These are phyloP conservation scores for Fusarium begoniae DNA, from an alignment of 2,329 filamentous ascomycete species.

Conservation along the genomic window DNA sequence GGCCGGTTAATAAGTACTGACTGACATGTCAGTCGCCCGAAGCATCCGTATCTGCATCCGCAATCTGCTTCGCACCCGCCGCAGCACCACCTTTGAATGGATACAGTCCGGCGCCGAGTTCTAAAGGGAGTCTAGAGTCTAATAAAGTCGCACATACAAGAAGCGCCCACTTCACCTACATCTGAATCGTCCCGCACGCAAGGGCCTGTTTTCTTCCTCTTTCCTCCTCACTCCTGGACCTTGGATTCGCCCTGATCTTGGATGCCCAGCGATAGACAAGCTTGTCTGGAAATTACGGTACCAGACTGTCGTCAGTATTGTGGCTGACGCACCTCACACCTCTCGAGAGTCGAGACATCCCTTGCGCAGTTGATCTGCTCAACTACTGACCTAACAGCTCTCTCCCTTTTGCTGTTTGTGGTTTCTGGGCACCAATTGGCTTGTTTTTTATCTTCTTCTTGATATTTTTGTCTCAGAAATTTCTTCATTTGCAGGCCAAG, in stretches of 20 bases:
- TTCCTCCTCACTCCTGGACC: slow-evolving; percentile 16
- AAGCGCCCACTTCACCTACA: slow-evolving; percentile 31
- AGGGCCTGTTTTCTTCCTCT: slow-evolving; percentile 16
- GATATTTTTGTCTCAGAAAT: slow-evolving; percentile 37
- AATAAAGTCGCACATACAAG: slow-evolving; percentile 37
- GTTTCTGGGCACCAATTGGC: neutral
- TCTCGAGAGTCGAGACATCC: slow-evolving; percentile 23
- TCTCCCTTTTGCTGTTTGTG: slow-evolving; percentile 9
- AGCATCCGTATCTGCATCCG: slow-evolving; percentile 38
- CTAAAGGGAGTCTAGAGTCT: slow-evolving; percentile 41
- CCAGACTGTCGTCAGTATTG: slow-evolving; percentile 31
- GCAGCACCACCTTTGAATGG: slow-evolving; percentile 41
- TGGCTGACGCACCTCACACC: slow-evolving; percentile 36
- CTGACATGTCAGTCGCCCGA: slow-evolving; percentile 43
- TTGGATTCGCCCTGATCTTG: slow-evolving; percentile 19
- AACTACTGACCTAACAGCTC: neutral
- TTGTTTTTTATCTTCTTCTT: neutral
- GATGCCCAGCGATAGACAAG: slow-evolving; percentile 2
- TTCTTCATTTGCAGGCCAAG: slow-evolving; percentile 28
- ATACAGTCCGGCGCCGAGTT: slow-evolving; percentile 37
- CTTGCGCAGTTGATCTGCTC: slow-evolving; percentile 24
- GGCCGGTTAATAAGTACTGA: slow-evolving; percentile 29
- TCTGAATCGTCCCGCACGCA: slow-evolving; percentile 27
- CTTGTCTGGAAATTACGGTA: slow-evolving; percentile 26
- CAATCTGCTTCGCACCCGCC: slow-evolving; percentile 31